A percentile compares a stretch with the other conserved stretches of the same genome.
Evolutionary conservation across 1,284 basidiomycete species (phyloP).

Genomic region (Leccinum variabile): DNA sequence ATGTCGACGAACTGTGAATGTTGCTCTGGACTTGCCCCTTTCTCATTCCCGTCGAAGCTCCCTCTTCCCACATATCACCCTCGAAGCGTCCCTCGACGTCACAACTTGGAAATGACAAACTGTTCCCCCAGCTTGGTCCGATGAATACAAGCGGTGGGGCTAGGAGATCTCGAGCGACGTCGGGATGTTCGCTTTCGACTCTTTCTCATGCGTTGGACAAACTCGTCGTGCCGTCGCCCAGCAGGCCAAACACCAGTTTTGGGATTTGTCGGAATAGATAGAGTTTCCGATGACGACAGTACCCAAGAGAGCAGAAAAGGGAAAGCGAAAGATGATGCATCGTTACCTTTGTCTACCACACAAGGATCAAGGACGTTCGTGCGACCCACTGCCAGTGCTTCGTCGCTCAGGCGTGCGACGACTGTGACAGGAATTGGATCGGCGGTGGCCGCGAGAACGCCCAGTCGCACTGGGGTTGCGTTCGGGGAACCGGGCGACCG

Average conservation of each 20-base stretch:
- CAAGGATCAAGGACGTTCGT: constrained; percentile 21
- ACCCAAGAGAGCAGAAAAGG: constrained; percentile 18
- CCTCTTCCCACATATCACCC: constrained; percentile 26
- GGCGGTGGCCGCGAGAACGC: constrained; percentile 1
- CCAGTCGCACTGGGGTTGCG: constrained; percentile 3
- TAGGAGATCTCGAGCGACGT: constrained; percentile 2
- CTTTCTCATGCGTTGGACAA: constrained; percentile 62
- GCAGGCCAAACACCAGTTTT: constrained; percentile 61
- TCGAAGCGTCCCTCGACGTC: constrained; percentile 15
- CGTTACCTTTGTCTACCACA: not conserved
- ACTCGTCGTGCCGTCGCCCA: constrained; percentile 58
- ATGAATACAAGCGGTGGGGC: not conserved
- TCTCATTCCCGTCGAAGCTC: constrained; percentile 30
- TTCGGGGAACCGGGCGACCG: constrained; percentile 14
- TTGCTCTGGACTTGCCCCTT: constrained; percentile 2
- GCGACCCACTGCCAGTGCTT: constrained; percentile 36
- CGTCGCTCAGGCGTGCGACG: constrained; percentile 31
- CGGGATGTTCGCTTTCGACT: constrained; percentile 39
- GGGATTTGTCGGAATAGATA: constrained; percentile 48
- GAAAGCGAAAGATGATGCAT: constrained; percentile 9
- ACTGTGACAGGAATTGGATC: constrained; percentile 19
- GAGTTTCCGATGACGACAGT: constrained; percentile 15
- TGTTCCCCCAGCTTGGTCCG: constrained; percentile 5
- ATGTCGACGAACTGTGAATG: constrained; percentile 3
- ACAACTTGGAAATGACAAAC: constrained; percentile 8